Evolutionary conservation across 1,139 yeast species (phyloP).

Genomic region (Hansenula sp.): DNA sequence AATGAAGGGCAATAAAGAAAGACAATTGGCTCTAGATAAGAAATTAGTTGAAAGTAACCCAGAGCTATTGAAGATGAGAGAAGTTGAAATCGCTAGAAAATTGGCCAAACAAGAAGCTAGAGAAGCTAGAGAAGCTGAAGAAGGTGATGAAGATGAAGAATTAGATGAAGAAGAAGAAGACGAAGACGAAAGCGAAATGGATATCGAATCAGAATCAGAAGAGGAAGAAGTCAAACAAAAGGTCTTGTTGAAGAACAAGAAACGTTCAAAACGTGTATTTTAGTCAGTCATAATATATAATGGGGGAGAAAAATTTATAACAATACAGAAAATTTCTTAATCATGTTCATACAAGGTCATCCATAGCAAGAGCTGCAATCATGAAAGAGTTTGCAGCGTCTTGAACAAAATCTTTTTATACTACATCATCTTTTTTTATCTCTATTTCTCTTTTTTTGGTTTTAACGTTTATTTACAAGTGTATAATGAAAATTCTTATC

Average conservation of each 20-base stretch:
- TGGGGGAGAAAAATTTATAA: neutral
- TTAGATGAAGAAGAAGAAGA: slow-evolving; percentile 42
- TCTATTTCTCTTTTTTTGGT: neutral
- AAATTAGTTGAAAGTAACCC: slow-evolving; percentile 87
- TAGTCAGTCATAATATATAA: slow-evolving; percentile 2
- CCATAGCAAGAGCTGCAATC: no score
- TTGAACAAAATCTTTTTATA: neutral
- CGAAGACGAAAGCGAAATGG: slow-evolving; percentile 33
- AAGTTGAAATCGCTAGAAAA: slow-evolving; percentile 81
- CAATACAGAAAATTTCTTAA: no score
- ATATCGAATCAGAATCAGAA: slow-evolving; percentile 35
- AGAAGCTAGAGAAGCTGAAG: slow-evolving; percentile 45
- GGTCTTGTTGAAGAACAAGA: slow-evolving; percentile 76
- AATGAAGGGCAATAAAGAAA: slow-evolving; percentile 96
- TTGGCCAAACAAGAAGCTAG: slow-evolving; percentile 67
- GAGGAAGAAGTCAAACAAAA: slow-evolving; percentile 58
- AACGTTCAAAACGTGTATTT: slow-evolving; percentile 28
- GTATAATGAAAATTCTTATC: no score
- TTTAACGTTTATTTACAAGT: neutral
- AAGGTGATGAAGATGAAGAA: slow-evolving; percentile 40
- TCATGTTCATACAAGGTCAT: neutral
- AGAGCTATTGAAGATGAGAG: slow-evolving; percentile 86
- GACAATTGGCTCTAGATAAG: slow-evolving; percentile 79
- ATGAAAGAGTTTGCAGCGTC: no score
- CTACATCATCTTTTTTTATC: neutral